phyloP scores from a whole-genome alignment of 2,329 filamentous ascomycete species.

The Colletotrichum lentis region DNA sequence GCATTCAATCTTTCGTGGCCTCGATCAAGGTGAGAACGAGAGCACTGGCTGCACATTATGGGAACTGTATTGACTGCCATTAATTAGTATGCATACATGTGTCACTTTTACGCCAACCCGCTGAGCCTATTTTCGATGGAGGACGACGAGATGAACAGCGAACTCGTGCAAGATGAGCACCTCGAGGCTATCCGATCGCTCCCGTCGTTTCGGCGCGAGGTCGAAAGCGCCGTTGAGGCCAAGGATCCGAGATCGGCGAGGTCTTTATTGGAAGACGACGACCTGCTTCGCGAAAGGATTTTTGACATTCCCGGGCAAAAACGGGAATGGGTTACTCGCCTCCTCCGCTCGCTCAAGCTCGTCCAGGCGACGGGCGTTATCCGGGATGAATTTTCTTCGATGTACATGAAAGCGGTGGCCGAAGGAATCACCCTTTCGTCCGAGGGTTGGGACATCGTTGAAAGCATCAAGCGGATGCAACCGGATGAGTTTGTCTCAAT shows the following conservation, averaged over 20 bases:
- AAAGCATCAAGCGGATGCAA: conserved; percentile 67
- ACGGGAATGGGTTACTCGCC: conserved; percentile 51
- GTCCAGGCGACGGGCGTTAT: conserved; percentile 50
- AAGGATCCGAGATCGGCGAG: conserved; percentile 55
- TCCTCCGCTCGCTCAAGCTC: conserved; percentile 61
- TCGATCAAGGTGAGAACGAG: conserved; percentile 67
- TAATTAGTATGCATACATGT: conserved; percentile 84
- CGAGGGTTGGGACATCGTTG: conserved; percentile 62
- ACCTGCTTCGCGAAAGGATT: conserved; percentile 59
- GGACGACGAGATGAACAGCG: conserved; percentile 39
- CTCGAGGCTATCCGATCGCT: conserved; percentile 73
- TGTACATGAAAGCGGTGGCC: conserved; percentile 69
- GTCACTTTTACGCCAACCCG: conserved; percentile 82
- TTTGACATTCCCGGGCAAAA: conserved; percentile 43
- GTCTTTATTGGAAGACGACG: conserved; percentile 67
- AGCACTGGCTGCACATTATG: background rate
- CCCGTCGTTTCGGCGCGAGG: conserved; percentile 69
- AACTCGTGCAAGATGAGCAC: conserved; percentile 65
- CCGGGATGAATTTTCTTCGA: conserved; percentile 56
- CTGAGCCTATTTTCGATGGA: conserved; percentile 66
- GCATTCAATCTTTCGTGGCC: conserved; percentile 75
- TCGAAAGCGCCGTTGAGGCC: conserved; percentile 59
- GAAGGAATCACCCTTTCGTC: conserved; percentile 61
- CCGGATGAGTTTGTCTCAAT: conserved; percentile 58
- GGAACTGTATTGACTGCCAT: conserved; percentile 33